Conservation (phyloP, 176 grass and related monocot genomes). For the Cenchrus fungigraminus region DNA sequence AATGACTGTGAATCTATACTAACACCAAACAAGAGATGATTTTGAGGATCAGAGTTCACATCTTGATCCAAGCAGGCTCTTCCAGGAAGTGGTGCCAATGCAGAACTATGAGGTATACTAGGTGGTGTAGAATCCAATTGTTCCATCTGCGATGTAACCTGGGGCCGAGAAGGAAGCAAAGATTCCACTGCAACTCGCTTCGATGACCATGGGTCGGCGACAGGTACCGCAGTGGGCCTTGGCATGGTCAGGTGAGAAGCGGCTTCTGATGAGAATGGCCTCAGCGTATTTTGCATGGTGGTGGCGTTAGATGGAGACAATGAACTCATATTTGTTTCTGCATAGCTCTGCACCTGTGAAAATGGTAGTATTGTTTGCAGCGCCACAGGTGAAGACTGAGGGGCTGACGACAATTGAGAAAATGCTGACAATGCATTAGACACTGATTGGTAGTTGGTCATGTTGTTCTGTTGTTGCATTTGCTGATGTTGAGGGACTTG, state of each 20-base stretch:
- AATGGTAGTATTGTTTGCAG: constrained; percentile 55
- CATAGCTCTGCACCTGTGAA: constrained; percentile 67
- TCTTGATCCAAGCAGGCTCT: constrained; percentile 78
- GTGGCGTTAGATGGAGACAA: constrained; percentile 52
- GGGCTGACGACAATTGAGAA: constrained; percentile 45
- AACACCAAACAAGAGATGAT: constrained; percentile 75
- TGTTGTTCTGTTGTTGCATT: constrained; percentile 67
- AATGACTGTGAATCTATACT: constrained; percentile 80
- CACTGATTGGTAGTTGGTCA: constrained; percentile 56
- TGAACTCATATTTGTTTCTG: constrained; percentile 62
- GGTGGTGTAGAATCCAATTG: constrained; percentile 62
- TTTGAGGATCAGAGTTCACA: constrained; percentile 69
- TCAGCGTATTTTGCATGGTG: constrained; percentile 55
- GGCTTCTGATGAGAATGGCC: constrained; percentile 68
- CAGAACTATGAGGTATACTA: constrained; percentile 61
- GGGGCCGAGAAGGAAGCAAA: constrained; percentile 51
- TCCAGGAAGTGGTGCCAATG: constrained; percentile 69
- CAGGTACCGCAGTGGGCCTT: constrained; percentile 58
- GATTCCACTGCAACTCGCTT: constrained; percentile 78
- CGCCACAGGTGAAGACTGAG: constrained; percentile 52
- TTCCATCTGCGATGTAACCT: constrained; percentile 50
- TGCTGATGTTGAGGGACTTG: constrained; percentile 77
- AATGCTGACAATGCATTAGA: constrained; percentile 50
- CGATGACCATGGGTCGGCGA: constrained; percentile 61
- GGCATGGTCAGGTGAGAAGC: constrained; percentile 61